Evolutionary conservation across 2,329 filamentous ascomycete species (phyloP).

Genomic region (Claviceps fusiformis): DNA sequence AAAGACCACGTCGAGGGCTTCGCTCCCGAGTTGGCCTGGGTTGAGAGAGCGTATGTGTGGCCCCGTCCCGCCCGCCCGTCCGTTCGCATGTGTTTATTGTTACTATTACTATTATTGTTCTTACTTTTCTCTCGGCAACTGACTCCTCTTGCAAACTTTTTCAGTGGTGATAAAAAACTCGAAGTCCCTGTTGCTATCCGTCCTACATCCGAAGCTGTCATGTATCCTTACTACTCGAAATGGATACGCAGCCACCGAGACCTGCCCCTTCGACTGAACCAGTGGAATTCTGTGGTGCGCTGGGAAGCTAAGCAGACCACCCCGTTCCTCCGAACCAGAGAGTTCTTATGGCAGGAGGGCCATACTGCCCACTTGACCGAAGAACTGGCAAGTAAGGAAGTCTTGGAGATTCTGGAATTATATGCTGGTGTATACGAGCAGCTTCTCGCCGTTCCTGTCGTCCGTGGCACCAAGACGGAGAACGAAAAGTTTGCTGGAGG

Average conservation of each 20-base stretch:
- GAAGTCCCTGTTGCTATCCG: constrained; percentile 63
- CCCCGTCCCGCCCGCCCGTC: too few species aligned
- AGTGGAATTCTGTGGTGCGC: constrained; percentile 87
- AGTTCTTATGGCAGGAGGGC: constrained; percentile 97
- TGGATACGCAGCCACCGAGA: constrained; percentile 97
- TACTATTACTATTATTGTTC: too few species aligned
- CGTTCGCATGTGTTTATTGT: too few species aligned
- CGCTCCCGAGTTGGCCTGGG: constrained; percentile 82
- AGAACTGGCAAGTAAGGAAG: constrained; percentile 68
- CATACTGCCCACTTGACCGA: constrained; percentile 83
- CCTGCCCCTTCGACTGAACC: constrained; percentile 84
- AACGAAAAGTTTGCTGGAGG: constrained; percentile 97
- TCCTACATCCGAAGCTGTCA: constrained; percentile 62
- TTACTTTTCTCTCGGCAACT: neutral
- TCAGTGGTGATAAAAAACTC: constrained; percentile 77
- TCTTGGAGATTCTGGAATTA: constrained; percentile 81
- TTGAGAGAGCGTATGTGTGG: constrained; percentile 58
- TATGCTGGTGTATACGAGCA: constrained; percentile 90
- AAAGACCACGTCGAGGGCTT: constrained; percentile 99
- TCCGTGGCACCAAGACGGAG: constrained; percentile 88
- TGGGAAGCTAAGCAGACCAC: constrained; percentile 95
- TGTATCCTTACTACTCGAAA: constrained; percentile 93
- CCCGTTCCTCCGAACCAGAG: constrained; percentile 80
- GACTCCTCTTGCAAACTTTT: constrained; percentile 26
- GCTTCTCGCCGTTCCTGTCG: constrained; percentile 84